Percentiles rank a stretch among this genome's conserved stretches.
phyloP scores from a whole-genome alignment of 2,329 filamentous ascomycete species.

The Colletotrichum scovillei region DNA sequence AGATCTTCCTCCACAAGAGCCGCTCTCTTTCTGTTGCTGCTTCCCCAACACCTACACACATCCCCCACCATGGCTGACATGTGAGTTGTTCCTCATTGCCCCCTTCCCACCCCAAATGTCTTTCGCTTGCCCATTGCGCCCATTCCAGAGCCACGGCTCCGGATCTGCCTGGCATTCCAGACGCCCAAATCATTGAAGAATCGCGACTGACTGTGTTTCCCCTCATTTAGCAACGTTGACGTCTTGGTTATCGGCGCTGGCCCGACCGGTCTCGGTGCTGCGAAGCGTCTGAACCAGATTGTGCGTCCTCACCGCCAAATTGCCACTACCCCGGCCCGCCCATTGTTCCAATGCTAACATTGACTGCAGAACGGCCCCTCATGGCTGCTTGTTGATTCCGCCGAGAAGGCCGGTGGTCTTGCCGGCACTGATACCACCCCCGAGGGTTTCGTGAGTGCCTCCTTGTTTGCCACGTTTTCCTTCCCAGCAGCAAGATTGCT shows the following conservation, averaged over 20 bases:
- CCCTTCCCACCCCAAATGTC: neutral
- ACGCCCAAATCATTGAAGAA: neutral
- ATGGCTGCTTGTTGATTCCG: conserved; percentile 95
- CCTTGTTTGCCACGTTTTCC: neutral
- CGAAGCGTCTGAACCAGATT: conserved; percentile 96
- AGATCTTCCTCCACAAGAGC: neutral
- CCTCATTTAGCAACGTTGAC: conserved; percentile 80
- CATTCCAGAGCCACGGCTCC: neutral
- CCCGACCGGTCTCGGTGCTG: conserved; percentile 96
- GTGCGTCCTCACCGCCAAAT: conserved; percentile 66
- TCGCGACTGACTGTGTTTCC: conserved; percentile 24
- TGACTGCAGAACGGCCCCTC: conserved; percentile 81
- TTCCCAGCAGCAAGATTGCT: neutral
- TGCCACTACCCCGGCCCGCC: conserved; percentile 36
- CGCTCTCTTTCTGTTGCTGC: conserved; percentile 2
- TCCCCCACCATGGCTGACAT: conserved; percentile 43
- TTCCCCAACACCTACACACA: conserved; percentile 14
- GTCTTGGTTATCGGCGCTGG: conserved; percentile 98
- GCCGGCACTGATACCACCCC: conserved; percentile 94
- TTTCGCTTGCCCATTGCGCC: neutral
- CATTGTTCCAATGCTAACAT: conserved; percentile 34
- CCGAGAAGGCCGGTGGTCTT: conserved; percentile 92
- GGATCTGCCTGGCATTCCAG: neutral
- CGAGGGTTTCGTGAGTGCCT: conserved; percentile 92
- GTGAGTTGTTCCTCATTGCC: conserved; percentile 34